phyloP scores from a whole-genome alignment of 2,329 filamentous ascomycete species.

The Colletotrichum lupini region DNA sequence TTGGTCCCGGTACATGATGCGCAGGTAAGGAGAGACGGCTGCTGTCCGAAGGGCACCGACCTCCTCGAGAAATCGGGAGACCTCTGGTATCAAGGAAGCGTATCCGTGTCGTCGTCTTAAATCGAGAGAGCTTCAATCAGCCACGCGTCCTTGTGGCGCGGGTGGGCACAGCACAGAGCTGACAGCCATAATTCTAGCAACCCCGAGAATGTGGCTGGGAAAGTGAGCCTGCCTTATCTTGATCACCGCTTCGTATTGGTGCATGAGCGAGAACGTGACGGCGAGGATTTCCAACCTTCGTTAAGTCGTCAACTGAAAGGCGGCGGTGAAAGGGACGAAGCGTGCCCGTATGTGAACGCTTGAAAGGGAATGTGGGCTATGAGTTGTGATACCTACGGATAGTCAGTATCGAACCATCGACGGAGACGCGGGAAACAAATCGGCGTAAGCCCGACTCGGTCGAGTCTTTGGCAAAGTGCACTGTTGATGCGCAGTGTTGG shows the following conservation, averaged over 20 bases:
- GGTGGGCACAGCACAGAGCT: not conserved
- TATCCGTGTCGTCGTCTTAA: not conserved
- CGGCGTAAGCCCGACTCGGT: not conserved
- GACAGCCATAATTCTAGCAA: not conserved
- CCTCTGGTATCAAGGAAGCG: not conserved
- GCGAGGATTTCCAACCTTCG: not conserved
- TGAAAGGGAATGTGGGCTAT: not conserved
- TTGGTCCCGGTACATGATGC: slow-evolving; percentile 12
- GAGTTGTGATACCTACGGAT: not conserved
- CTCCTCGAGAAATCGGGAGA: not conserved
- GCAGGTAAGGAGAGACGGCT: slow-evolving; percentile 18
- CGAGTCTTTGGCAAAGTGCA: not conserved
- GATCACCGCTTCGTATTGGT: not conserved
- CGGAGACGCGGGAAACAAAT: no score
- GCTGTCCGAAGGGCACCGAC: slow-evolving; percentile 5
- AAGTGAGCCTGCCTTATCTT: not conserved
- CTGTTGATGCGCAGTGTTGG: not conserved
- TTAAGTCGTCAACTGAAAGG: not conserved
- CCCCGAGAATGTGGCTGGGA: not conserved
- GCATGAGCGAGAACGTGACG: not conserved
- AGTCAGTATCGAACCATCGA: not conserved
- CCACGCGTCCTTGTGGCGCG: slow-evolving; percentile 19
- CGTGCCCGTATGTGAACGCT: not conserved
- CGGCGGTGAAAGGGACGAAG: not conserved
- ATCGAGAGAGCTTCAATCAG: not conserved